phyloP scores from a whole-genome alignment of 106 monocot species.

The Xerophyta viscosa region DNA sequence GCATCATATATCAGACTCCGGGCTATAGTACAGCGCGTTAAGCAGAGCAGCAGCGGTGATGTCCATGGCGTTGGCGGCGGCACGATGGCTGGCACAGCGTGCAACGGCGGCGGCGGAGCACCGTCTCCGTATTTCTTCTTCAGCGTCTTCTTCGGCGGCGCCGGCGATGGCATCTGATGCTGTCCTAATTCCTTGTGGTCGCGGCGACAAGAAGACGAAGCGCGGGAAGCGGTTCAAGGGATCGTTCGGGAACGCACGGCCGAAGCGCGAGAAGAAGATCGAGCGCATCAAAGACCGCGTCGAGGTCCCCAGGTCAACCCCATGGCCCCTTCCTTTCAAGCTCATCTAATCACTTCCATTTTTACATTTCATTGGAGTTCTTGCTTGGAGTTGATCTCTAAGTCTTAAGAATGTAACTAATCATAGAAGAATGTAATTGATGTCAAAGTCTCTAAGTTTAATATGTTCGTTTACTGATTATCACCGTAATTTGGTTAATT shows the following conservation, averaged over 20 bases:
- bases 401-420: too few species aligned
- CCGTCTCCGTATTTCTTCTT: neutral
- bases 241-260: slow-evolving; percentile 72
- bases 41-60: neutral
- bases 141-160: neutral
- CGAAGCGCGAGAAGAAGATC: slow-evolving; percentile 87
- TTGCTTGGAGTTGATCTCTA: too few species aligned
- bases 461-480: too few species aligned
- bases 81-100: slow-evolving; percentile 25
- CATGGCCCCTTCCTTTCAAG: slow-evolving; percentile 98
- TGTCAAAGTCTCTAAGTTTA: too few species aligned
- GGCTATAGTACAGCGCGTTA: too few species aligned
- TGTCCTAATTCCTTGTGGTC: slow-evolving; percentile 45
- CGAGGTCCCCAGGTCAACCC: slow-evolving; percentile 88
- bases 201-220: slow-evolving; percentile 92
- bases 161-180: slow-evolving; percentile 1
- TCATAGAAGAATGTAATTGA: too few species aligned
- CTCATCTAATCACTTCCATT: slow-evolving; percentile 78
- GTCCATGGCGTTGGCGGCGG: slow-evolving; percentile 17
- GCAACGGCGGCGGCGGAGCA: slow-evolving; percentile 14
- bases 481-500: too few species aligned
- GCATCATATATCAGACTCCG: too few species aligned
- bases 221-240: slow-evolving; percentile 92
- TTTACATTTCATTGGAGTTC: too few species aligned
- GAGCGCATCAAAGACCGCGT: slow-evolving; percentile 85